Conservation (phyloP, 345 rosid genomes). For the Gynandropsis gynandra region DNA sequence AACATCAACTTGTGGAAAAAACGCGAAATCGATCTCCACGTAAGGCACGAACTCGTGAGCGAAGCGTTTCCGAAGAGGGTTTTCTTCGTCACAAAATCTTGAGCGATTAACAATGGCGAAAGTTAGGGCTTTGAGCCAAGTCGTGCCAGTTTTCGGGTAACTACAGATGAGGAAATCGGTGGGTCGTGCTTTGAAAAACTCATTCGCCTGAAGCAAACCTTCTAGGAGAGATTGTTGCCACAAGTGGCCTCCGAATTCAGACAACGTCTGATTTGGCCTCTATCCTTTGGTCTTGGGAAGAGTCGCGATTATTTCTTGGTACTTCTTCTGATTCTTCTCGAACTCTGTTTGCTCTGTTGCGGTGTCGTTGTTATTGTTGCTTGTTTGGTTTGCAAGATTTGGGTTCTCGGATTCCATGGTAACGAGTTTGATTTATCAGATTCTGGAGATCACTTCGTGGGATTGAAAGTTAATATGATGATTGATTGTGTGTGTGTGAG, state of each 20-base stretch:
- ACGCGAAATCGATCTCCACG: slow-evolving; percentile 33
- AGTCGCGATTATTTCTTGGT: slow-evolving; percentile 1
- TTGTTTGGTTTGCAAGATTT: too few relatives aligned
- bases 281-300: neutral
- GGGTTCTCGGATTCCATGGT: too few relatives aligned
- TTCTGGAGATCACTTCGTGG: too few relatives aligned
- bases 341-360: neutral
- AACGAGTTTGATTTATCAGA: too few relatives aligned
- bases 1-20: slow-evolving; percentile 27
- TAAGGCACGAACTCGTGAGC: slow-evolving; percentile 26
- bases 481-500: too few relatives aligned
- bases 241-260: neutral
- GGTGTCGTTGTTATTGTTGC: neutral
- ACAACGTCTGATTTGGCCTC: neutral
- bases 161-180: slow-evolving; percentile 9
- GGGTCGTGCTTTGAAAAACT: slow-evolving; percentile 7
- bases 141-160: slow-evolving; percentile 14
- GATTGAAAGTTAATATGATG: too few relatives aligned
- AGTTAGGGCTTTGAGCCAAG: slow-evolving; percentile 15
- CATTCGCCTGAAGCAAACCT: neutral
- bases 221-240: slow-evolving; percentile 5
- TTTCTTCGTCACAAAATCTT: neutral
- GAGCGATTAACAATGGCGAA: slow-evolving; percentile 1
- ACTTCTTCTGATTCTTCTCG: neutral
- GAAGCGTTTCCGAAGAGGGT: neutral